Conservation (phyloP, 2,329 filamentous ascomycete species). For the Orbilia brochopaga region DNA sequence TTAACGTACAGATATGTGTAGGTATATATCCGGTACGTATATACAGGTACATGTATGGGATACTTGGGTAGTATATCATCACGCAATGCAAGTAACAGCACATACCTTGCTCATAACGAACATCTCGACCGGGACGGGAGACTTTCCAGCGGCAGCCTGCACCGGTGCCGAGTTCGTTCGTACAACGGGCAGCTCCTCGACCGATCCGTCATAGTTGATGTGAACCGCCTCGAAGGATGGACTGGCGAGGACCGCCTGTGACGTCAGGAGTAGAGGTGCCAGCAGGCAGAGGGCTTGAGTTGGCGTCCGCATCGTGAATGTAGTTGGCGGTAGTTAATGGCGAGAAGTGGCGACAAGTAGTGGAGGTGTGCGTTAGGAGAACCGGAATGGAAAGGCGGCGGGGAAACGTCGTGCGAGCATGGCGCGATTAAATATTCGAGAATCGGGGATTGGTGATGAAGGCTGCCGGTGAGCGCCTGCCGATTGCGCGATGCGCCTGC, state of each 20-base stretch:
- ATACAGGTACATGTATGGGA: not conserved
- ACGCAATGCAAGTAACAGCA: not conserved
- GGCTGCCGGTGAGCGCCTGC: not conserved
- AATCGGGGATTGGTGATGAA: not conserved
- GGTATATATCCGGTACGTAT: not conserved
- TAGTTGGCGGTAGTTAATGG: too few species aligned
- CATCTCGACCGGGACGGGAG: slow-evolving; percentile 44
- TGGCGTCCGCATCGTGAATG: not conserved
- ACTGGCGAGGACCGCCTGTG: not conserved
- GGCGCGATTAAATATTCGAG: not conserved
- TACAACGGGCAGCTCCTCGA: not conserved
- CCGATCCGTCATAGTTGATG: not conserved
- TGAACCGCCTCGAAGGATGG: not conserved
- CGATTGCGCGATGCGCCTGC: slow-evolving; percentile 5
- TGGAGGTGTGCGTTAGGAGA: too few species aligned
- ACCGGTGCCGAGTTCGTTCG: not conserved
- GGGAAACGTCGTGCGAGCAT: not conserved
- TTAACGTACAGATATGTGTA: too few species aligned
- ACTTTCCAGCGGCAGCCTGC: slow-evolving; percentile 1
- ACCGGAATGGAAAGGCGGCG: too few species aligned
- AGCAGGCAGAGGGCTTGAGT: not conserved
- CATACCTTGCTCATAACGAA: slow-evolving; percentile 48
- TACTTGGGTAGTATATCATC: not conserved
- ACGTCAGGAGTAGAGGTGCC: not conserved
- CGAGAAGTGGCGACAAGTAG: too few species aligned